phyloP scores from a whole-genome alignment of 495 filamentous ascomycete species.

The Amphirosellinia nigrospora region DNA sequence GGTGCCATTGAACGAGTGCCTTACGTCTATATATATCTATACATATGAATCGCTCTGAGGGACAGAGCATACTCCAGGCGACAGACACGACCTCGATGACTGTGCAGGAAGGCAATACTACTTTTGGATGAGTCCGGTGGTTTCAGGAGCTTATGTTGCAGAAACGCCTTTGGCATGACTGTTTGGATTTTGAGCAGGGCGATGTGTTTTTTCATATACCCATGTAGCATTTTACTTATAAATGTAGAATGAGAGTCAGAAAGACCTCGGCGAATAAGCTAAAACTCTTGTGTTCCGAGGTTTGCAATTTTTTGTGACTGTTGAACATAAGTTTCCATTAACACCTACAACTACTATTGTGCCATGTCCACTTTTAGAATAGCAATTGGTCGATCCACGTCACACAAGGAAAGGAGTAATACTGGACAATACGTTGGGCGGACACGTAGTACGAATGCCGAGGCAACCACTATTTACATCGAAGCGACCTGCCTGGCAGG shows the following conservation, averaged over 20 bases:
- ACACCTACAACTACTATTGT: not conserved
- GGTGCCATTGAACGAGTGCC: not conserved
- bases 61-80: slow-evolving; percentile 7
- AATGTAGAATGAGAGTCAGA: not conserved
- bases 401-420: not conserved
- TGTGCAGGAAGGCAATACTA: not conserved
- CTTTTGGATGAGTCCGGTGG: not conserved
- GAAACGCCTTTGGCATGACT: not conserved
- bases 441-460: not conserved
- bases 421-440: not conserved
- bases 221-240: slow-evolving; percentile 3
- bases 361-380: not conserved
- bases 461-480: not conserved
- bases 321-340: not conserved
- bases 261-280: not conserved
- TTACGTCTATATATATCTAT: not conserved
- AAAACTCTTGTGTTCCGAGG: not conserved
- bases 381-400: not conserved
- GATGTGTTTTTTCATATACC: slow-evolving; percentile 19
- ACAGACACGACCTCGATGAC: not conserved
- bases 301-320: not conserved
- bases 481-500: not conserved
- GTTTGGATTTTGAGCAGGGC: not conserved
- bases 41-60: not conserved
- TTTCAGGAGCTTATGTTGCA: not conserved